Evolutionary conservation across 768 basidiomycete genomes (phyloP), one percentile per base, ranked within the genome.

Genomic region (Tricholomella constricta): DNA sequence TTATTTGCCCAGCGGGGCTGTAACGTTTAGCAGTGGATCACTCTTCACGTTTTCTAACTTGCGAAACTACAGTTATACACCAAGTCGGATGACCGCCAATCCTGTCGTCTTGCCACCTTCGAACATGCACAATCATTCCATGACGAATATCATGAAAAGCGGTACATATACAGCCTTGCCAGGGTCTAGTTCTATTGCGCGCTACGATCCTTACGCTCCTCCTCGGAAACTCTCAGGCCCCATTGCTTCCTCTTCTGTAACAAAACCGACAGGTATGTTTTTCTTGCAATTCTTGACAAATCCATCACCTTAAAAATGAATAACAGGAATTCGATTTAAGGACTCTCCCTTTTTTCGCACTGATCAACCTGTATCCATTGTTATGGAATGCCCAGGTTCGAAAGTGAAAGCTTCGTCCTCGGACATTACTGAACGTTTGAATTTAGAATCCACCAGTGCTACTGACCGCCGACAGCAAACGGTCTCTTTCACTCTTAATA

Each of bases 381-480:
- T 92, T 25, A 74, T 78, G 7, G 90, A 93, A 65, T 94, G 91
- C 69, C 89, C 89, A 72, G 91, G 91, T 91, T 62, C 20, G 76
- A 17, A 19, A 54, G n/a, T 23, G 2, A 8, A 5, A 19, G 9
- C 34, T 35, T 12, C 36, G 38, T 14, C 2, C 6, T 35, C 17
- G 15, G 19, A 34, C 5, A 22, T 37, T 45, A n/a, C 54, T 55
- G 32, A 51, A 48, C 20, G 25, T 41, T 25, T 46, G 26, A 14
- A 23, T 54, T 7, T 57, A 91, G 91, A 93, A 69, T 91, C 92
- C 1, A 80, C 81, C 14, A 88, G 83, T 55, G 78, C 82, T n/a
- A 83, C 83, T 56, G 92, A 95, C 72, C 82, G 91, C 45, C 82
- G 86, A 56, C 81, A 81, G 52, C 83, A 84, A 58, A 68, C 69